A percentile compares a stretch with the other conserved stretches of the same genome.
Conservation (phyloP, 2,329 filamentous ascomycete species). For the Fusarium redolens region DNA sequence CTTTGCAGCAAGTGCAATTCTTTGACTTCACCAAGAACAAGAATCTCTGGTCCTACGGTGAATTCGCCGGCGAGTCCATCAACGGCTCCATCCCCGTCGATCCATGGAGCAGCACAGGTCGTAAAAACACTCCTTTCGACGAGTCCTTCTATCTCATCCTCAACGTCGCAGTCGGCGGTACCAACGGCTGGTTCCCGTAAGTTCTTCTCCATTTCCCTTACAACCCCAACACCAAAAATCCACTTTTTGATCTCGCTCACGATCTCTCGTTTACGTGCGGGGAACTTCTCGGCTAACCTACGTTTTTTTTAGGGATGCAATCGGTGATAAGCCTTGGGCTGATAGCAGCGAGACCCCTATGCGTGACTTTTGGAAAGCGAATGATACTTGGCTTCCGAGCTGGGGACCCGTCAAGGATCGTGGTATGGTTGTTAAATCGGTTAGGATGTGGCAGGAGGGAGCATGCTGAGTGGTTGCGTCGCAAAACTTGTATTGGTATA, state of each 20-base stretch:
- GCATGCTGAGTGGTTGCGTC: constrained; percentile 27
- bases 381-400: constrained; percentile 54
- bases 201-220: constrained; percentile 11
- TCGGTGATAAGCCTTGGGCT: constrained; percentile 58
- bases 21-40: constrained; percentile 51
- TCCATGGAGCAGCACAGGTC: constrained; percentile 55
- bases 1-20: constrained; percentile 36
- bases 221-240: neutral
- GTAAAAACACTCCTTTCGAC: constrained; percentile 60
- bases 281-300: constrained; percentile 21
- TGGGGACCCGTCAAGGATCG: constrained; percentile 47
- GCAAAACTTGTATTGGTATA: neutral
- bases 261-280: neutral
- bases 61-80: constrained; percentile 53
- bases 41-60: constrained; percentile 49
- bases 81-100: constrained; percentile 56
- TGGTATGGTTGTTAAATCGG: constrained; percentile 57
- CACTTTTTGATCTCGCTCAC: neutral
- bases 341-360: constrained; percentile 53
- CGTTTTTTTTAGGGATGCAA: constrained; percentile 48
- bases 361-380: constrained; percentile 55
- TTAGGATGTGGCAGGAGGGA: constrained; percentile 59
- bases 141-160: constrained; percentile 62
- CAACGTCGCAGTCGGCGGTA: constrained; percentile 61
- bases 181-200: constrained; percentile 59